Percentiles rank a stretch among this genome's conserved stretches.
Evolutionary conservation across 2,329 filamentous ascomycete species (phyloP).

Genomic region (Rhynchosporium agropyri): DNA sequence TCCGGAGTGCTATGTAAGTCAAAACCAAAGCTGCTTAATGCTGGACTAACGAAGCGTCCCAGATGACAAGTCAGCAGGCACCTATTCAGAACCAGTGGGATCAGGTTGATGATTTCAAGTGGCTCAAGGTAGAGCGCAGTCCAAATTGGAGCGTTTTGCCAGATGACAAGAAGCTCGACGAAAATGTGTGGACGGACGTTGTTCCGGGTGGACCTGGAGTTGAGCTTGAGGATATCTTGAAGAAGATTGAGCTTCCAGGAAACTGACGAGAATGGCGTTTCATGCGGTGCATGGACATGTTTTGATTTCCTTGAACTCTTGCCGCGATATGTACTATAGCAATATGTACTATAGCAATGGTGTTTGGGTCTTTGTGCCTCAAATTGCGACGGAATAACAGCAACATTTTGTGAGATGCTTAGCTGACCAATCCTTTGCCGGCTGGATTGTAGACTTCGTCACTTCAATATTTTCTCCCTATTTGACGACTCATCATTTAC

Average conservation of each 20-base stretch:
- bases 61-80: slow-evolving; percentile 37
- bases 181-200: slow-evolving; percentile 69
- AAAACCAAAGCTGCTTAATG: neutral
- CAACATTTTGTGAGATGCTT: neutral
- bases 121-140: slow-evolving; percentile 83
- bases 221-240: slow-evolving; percentile 67
- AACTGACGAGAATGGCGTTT: neutral
- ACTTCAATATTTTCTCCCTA: neutral
- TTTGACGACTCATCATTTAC: neutral
- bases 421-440: neutral
- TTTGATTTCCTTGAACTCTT: neutral
- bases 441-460: neutral
- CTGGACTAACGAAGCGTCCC: slow-evolving; percentile 21
- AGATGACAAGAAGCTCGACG: slow-evolving; percentile 58
- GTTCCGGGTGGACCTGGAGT: slow-evolving; percentile 65
- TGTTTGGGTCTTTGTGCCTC: slow-evolving; percentile 7
- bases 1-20: slow-evolving; percentile 68
- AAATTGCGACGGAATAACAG: neutral
- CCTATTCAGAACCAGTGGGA: slow-evolving; percentile 72
- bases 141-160: slow-evolving; percentile 83
- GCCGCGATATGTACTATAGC: slow-evolving; percentile 4
- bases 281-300: neutral
- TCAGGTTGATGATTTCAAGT: slow-evolving; percentile 96
- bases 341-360: slow-evolving; percentile 15
- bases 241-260: slow-evolving; percentile 47